phyloP scores from a whole-genome alignment of 2,329 filamentous ascomycete species.

The Paracoccidioides lutzii region DNA sequence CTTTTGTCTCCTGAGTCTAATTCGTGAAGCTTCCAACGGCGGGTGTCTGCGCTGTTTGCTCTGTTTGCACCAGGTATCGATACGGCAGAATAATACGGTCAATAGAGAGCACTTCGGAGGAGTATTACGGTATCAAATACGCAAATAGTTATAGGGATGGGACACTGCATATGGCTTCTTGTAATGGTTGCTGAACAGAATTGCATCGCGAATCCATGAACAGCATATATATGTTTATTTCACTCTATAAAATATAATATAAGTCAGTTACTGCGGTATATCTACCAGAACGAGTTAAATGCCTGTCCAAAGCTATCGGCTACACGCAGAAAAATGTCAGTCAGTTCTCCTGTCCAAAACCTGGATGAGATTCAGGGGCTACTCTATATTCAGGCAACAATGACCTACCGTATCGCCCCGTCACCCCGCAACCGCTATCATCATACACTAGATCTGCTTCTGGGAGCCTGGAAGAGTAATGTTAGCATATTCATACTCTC shows the following conservation, averaged over 20 bases:
- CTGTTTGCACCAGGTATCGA: constrained; percentile 21
- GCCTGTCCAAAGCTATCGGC: constrained; percentile 16
- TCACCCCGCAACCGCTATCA: constrained; percentile 26
- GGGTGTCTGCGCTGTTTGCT: constrained; percentile 27
- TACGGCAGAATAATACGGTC: neutral
- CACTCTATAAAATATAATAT: no score
- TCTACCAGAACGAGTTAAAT: neutral
- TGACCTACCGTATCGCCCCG: constrained; percentile 19
- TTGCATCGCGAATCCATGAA: no score
- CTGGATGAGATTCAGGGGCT: neutral
- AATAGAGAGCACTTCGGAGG: neutral
- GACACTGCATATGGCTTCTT: no score
- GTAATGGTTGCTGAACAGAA: no score
- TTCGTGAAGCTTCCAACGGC: no score
- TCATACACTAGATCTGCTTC: constrained; percentile 28
- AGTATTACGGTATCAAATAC: neutral
- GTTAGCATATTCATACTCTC: neutral
- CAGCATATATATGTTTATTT: no score
- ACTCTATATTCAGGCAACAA: neutral
- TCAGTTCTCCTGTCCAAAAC: neutral
- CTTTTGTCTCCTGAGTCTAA: no score
- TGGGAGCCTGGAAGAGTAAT: constrained; percentile 23
- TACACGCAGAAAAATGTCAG: constrained; percentile 10
- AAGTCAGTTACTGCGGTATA: no score
- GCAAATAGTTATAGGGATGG: neutral